Conservation (phyloP, 306 rosid species). For the Spatholobus suberectus region DNA sequence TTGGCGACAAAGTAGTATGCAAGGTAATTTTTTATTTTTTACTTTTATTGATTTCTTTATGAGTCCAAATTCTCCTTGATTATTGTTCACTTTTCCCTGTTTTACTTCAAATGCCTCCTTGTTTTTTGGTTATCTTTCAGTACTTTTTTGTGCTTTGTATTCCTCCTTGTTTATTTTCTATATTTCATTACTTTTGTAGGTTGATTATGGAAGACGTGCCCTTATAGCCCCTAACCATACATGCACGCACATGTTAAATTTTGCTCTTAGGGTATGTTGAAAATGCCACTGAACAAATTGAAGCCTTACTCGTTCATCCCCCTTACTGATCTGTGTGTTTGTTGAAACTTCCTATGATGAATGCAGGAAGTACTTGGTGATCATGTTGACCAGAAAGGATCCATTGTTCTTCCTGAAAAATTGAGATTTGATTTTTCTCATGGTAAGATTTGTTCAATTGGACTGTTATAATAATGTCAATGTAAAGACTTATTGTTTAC, state of each 20-base stretch:
- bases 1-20: slow-evolving; percentile 81
- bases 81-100: neutral
- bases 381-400: slow-evolving; percentile 95
- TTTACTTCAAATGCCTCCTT: slow-evolving; percentile 26
- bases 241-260: slow-evolving; percentile 96
- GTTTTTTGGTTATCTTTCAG: neutral
- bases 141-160: neutral
- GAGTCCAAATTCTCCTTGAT: neutral
- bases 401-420: slow-evolving; percentile 97
- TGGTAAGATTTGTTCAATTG: slow-evolving; percentile 59
- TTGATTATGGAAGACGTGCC: slow-evolving; percentile 81
- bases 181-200: slow-evolving; percentile 58
- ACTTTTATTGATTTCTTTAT: neutral
- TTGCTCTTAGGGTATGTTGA: slow-evolving; percentile 88
- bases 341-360: slow-evolving; percentile 36
- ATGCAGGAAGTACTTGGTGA: slow-evolving; percentile 91
- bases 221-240: slow-evolving; percentile 97
- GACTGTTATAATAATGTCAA: slow-evolving; percentile 21
- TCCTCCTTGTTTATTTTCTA: slow-evolving; percentile 18
- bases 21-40: slow-evolving; percentile 62
- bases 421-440: slow-evolving; percentile 97
- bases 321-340: slow-evolving; percentile 3
- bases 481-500: slow-evolving; percentile 8
- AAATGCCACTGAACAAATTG: neutral
- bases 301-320: neutral